Percentiles rank a stretch among this genome's conserved stretches.
Conservation (phyloP, 1,139 yeast genomes). For the Diutina sp. region DNA sequence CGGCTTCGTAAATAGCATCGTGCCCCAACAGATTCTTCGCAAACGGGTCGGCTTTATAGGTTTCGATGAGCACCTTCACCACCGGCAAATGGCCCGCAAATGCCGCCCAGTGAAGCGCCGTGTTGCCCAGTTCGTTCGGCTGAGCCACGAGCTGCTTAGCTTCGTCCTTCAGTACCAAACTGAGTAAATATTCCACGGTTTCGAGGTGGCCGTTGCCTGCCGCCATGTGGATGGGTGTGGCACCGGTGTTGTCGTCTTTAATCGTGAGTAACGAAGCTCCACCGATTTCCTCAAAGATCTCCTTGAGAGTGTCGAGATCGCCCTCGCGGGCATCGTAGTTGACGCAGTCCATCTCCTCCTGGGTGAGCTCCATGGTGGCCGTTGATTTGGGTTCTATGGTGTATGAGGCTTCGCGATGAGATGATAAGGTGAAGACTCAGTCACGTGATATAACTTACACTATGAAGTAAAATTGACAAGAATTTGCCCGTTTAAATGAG, state of each 20-base stretch:
- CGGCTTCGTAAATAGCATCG: constrained; percentile 85
- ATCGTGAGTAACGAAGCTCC: constrained; percentile 32
- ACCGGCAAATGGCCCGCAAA: constrained; percentile 71
- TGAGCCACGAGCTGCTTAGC: constrained; percentile 37
- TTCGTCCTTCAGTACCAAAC: constrained; percentile 31
- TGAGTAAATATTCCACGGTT: constrained; percentile 46
- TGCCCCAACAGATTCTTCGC: constrained; percentile 62
- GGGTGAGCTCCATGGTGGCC: constrained; percentile 14
- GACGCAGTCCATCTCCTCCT: constrained; percentile 75
- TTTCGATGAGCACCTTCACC: constrained; percentile 58
- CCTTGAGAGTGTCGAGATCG: constrained; percentile 61
- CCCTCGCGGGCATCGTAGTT: constrained; percentile 80
- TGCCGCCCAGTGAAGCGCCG: constrained; percentile 94
- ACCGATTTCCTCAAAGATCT: constrained; percentile 53
- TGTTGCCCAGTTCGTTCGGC: constrained; percentile 73
- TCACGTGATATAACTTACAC: not conserved
- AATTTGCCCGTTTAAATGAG: too few species aligned
- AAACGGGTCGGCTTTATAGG: constrained; percentile 72
- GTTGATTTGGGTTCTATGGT: not conserved
- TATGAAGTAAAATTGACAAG: too few species aligned
- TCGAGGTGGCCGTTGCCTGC: constrained; percentile 87
- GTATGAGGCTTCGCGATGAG: not conserved
- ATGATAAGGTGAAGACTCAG: not conserved
- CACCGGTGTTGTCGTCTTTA: constrained; percentile 49
- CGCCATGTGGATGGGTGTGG: constrained; percentile 88